Base-by-base conservation (phyloP, 2,329 filamentous ascomycete species). In the Fusarium caatingaense region DNA sequence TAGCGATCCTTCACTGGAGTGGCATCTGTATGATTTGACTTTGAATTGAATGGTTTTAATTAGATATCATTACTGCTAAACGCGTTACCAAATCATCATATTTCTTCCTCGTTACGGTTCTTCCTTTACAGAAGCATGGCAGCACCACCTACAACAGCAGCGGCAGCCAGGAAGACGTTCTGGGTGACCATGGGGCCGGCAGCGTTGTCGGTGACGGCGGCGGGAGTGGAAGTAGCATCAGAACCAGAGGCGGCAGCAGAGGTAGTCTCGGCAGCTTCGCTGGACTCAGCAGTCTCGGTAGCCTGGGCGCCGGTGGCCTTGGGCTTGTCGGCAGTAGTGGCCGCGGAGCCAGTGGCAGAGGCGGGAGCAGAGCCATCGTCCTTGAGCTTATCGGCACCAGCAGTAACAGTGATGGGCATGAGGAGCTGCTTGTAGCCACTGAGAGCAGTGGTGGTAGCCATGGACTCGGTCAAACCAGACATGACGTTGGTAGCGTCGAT, bases 371-470 rank as follows among this genome's bases (percentile, higher is more conserved):
- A 25, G 16, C 50, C 63, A 5, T 62, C 51, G 45, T 56, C 70
- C 40, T 54, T 61, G 21, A 83, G 73, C 72, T 81, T 81, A 53
- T 81, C 77, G 34, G 76, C 57, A 6, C 81, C 82, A 18, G 78
- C 79, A 20, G 81, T 82, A 55, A 83, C 66, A 34, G 79, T 80
- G 25, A 82, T 76, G 58, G 79, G 75, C 15, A 69, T 32, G 41
- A 76, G 65, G 21, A 59, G 11, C 0, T 56, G 21, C n/a, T 53
- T 53, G 60, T 79, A 76, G 21, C 69, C 46, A 15, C 34, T 58
- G 23, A 55, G 50, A 21, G 59, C 49, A 30, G 28, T 59, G 13
- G 45, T 23, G 11, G 55, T 62, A 40, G 37, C 57, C 11, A 49
- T 57, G n/a, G 51, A 44, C 20, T 41, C 15, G 13, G 49, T 56